Conservation (phyloP, 1,284 basidiomycete genomes). For the Sphagnurus paluster region DNA sequence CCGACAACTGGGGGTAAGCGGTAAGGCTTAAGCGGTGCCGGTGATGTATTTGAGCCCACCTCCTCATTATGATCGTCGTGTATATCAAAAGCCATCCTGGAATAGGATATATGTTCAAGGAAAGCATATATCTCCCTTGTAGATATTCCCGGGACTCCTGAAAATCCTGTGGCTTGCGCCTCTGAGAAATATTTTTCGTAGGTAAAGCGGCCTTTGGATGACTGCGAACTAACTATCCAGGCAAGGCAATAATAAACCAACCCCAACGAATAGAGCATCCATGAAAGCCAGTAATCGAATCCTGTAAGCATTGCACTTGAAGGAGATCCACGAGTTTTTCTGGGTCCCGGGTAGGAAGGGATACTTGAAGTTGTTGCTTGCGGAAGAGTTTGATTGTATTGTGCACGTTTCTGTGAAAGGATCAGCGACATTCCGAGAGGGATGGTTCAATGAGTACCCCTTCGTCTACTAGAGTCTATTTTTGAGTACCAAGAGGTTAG, state of each 20-base stretch:
- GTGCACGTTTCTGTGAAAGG: neutral
- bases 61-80: conserved; percentile 2
- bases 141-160: conserved; percentile 4
- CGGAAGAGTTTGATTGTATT: neutral
- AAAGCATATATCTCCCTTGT: conserved; percentile 5
- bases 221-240: too few relatives aligned
- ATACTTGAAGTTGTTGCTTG: neutral
- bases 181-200: conserved; percentile 2
- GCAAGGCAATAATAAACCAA: too few relatives aligned
- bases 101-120: neutral
- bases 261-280: too few relatives aligned
- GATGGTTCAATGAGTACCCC: neutral
- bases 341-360: neutral
- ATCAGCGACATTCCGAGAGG: neutral
- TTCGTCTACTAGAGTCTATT: neutral
- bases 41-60: neutral
- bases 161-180: neutral
- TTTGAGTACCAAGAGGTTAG: neutral
- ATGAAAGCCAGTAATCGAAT: too few relatives aligned
- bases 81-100: neutral
- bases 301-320: too few relatives aligned
- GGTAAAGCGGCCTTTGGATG: neutral
- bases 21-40: neutral
- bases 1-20: neutral
- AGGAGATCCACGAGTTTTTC: neutral